Evolutionary conservation across 805 yeast species (phyloP).

Genomic region (Scheffersomyces coipomensis): DNA sequence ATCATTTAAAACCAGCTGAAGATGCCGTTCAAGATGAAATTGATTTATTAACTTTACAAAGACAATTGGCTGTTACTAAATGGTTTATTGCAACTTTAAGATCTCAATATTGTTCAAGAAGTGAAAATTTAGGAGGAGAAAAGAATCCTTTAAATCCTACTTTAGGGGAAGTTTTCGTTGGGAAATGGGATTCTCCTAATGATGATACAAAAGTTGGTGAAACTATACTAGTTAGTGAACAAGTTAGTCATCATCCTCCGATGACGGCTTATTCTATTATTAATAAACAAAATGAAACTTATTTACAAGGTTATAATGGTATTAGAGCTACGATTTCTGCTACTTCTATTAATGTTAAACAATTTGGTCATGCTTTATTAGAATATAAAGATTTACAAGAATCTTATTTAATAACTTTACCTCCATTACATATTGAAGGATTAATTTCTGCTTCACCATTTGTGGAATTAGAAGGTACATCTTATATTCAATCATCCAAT

Average conservation of each 20-base stretch:
- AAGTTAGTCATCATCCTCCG: conserved; percentile 97
- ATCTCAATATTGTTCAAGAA: conserved; percentile 91
- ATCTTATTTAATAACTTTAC: conserved; percentile 78
- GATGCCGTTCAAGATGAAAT: conserved; percentile 30
- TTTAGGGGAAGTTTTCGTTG: conserved; percentile 90
- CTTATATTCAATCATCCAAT: conserved; percentile 77
- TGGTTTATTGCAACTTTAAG: conserved; percentile 92
- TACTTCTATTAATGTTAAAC: conserved; percentile 80
- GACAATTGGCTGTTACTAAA: conserved; percentile 78
- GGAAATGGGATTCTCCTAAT: conserved; percentile 74
- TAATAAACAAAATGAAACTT: conserved; percentile 67
- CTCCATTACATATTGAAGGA: conserved; percentile 94
- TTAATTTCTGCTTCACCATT: conserved; percentile 87
- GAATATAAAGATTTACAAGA: conserved; percentile 63
- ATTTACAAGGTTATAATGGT: conserved; percentile 86
- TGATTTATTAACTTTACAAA: conserved; percentile 50
- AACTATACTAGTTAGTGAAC: conserved; percentile 79
- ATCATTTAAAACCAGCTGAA: conserved; percentile 44
- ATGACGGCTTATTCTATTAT: conserved; percentile 86
- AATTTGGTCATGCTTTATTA: conserved; percentile 86
- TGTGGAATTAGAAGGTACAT: conserved; percentile 88
- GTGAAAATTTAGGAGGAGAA: conserved; percentile 90
- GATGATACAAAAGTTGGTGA: conserved; percentile 60
- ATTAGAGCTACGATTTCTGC: conserved; percentile 81
- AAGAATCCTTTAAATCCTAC: conserved; percentile 97